Evolutionary conservation across 129 eudicot species (phyloP).

Genomic region (Flaveria trinervia): DNA sequence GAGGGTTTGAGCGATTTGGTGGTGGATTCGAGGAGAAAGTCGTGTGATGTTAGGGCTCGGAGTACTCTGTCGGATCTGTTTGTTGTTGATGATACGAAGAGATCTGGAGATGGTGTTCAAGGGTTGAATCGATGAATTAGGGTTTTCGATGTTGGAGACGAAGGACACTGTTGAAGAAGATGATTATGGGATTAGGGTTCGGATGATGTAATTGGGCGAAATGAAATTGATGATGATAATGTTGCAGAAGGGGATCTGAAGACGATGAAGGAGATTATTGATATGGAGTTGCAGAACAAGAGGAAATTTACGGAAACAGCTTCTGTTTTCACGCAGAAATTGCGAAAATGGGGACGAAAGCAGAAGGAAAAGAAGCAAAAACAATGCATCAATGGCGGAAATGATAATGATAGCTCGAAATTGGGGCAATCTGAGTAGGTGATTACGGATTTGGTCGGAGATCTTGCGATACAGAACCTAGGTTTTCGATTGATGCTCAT

Average conservation of each 20-base stretch:
- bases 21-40: constrained; percentile 41
- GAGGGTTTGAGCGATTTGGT: neutral
- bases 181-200: constrained; percentile 36
- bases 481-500: constrained; percentile 76
- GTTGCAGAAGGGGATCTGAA: constrained; percentile 41
- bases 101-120: neutral
- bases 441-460: constrained; percentile 66
- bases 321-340: constrained; percentile 68
- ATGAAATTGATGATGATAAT: constrained; percentile 31
- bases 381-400: constrained; percentile 23
- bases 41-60: constrained; percentile 67
- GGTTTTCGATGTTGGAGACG: constrained; percentile 10
- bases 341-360: constrained; percentile 69
- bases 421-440: constrained; percentile 54
- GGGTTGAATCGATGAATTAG: constrained; percentile 40
- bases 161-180: constrained; percentile 36
- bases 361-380: constrained; percentile 54
- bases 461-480: constrained; percentile 78
- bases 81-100: constrained; percentile 42
- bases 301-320: constrained; percentile 53
- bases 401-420: constrained; percentile 4
- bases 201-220: constrained; percentile 28
- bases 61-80: constrained; percentile 53
- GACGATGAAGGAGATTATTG: constrained; percentile 86
- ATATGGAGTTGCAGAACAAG: constrained; percentile 56